Evolutionary conservation across 176 grass and related monocot genomes (phyloP).

Genomic region (Musa acuminata): DNA sequence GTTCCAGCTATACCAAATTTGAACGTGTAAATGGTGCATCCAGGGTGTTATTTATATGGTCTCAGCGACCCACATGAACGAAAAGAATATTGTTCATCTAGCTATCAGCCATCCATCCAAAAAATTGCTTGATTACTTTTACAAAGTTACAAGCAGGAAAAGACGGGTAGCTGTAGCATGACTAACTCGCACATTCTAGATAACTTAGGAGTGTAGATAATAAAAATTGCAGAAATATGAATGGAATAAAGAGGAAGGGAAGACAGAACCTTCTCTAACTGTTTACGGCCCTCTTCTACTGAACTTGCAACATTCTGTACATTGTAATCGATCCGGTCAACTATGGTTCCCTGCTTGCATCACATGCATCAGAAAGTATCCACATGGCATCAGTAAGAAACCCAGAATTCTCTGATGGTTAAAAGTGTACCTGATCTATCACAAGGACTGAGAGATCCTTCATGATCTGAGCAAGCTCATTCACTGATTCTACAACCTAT

Average conservation of each 20-base stretch:
- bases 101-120: not conserved
- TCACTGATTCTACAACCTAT: slow-evolving; percentile 16
- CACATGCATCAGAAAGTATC: not conserved
- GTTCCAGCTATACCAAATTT: too few relatives aligned
- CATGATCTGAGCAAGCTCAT: slow-evolving; percentile 23
- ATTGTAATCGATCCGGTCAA: slow-evolving; percentile 15
- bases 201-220: not conserved
- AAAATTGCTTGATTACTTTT: not conserved
- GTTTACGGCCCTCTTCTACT: slow-evolving; percentile 51
- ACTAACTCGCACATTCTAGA: not conserved
- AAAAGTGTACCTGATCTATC: slow-evolving; percentile 13
- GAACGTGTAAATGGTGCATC: too few relatives aligned
- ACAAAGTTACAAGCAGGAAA: not conserved
- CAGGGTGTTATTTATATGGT: too few relatives aligned
- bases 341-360: slow-evolving; percentile 15
- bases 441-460: slow-evolving; percentile 22
- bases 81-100: too few relatives aligned
- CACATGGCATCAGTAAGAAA: not conserved
- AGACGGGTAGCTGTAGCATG: not conserved
- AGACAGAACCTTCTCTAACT: slow-evolving; percentile 67
- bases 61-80: too few relatives aligned
- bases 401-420: not conserved
- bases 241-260: not conserved
- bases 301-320: slow-evolving; percentile 67
- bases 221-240: not conserved